Conservation (phyloP, 768 basidiomycete species). For the Crepidotus variabilis region DNA sequence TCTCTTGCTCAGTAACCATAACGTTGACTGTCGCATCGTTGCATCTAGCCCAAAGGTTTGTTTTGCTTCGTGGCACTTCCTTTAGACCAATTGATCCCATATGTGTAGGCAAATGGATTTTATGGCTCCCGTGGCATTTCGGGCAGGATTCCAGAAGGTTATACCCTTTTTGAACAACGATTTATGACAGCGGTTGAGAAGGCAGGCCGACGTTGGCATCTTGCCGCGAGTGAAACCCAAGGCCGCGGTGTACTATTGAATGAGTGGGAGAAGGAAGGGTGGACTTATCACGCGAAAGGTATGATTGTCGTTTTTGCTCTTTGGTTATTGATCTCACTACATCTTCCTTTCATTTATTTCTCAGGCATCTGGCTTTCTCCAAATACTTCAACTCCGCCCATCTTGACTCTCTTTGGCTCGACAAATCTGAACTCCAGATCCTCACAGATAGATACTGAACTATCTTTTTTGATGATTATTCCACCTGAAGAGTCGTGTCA, state of each 20-base stretch:
- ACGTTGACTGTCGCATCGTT: slow-evolving; percentile 66
- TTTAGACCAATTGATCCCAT: slow-evolving; percentile 1
- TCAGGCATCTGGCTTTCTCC: slow-evolving; percentile 86
- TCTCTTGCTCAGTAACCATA: slow-evolving; percentile 54
- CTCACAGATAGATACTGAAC: slow-evolving; percentile 84
- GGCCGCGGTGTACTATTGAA: slow-evolving; percentile 60
- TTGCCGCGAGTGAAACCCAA: slow-evolving; percentile 14
- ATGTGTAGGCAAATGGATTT: slow-evolving; percentile 88
- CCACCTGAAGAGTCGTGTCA: slow-evolving; percentile 36
- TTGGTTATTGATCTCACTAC: not conserved
- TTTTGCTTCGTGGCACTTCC: not conserved
- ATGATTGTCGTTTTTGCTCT: not conserved
- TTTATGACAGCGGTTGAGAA: slow-evolving; percentile 67
- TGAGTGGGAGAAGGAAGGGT: slow-evolving; percentile 86
- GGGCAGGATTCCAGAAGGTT: slow-evolving; percentile 92
- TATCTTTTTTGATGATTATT: slow-evolving; percentile 82
- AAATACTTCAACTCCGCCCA: slow-evolving; percentile 42
- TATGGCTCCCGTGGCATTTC: slow-evolving; percentile 87
- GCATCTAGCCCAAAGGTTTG: slow-evolving; percentile 83
- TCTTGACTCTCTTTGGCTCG: slow-evolving; percentile 86
- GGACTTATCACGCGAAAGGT: slow-evolving; percentile 99
- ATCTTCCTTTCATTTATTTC: not conserved
- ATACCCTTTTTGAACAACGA: slow-evolving; percentile 80
- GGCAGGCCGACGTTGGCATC: slow-evolving; percentile 40
- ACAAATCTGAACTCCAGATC: slow-evolving; percentile 94